phyloP scores from a whole-genome alignment of 208 protist genomes.

The Wallacemonas sp. region DNA sequence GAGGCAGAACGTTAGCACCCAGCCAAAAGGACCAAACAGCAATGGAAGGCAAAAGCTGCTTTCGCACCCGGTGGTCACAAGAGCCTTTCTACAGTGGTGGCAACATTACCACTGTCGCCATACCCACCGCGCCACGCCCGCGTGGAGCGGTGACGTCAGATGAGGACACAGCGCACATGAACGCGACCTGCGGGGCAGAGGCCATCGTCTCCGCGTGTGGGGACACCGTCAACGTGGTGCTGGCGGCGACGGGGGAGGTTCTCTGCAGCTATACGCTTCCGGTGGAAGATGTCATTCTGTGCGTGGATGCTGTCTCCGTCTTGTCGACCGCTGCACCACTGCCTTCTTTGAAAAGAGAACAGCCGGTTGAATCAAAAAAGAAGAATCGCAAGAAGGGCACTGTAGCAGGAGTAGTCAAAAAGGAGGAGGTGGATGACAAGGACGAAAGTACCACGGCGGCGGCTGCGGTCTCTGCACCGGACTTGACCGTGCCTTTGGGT shows the following conservation, averaged over 20 bases:
- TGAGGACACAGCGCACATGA: neutral
- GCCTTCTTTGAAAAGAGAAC: neutral
- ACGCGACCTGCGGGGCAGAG: constrained; percentile 18
- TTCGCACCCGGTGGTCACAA: constrained; percentile 82
- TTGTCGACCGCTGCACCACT: constrained; percentile 4
- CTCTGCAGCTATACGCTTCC: constrained; percentile 77
- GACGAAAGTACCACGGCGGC: neutral
- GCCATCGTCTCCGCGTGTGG: constrained; percentile 81
- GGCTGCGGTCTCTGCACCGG: constrained; percentile 1
- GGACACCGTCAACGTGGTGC: constrained; percentile 79
- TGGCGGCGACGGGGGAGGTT: constrained; percentile 46
- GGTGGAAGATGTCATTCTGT: constrained; percentile 83
- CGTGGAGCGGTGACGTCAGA: constrained; percentile 1
- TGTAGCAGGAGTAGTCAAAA: neutral
- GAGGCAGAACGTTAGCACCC: no score
- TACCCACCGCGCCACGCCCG: constrained; percentile 20
- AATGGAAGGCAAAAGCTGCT: constrained; percentile 91
- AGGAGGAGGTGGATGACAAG: constrained; percentile 5
- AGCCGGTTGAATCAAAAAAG: constrained; percentile 1
- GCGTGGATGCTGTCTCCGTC: constrained; percentile 76
- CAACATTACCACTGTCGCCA: constrained; percentile 60
- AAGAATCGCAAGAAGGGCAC: constrained; percentile 9
- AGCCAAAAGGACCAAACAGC: neutral
- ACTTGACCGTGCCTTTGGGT: constrained; percentile 42
- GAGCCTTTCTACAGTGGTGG: constrained; percentile 87